Conservation (phyloP, 768 basidiomycete species). For the Gloeopeniophorella convolvens region DNA sequence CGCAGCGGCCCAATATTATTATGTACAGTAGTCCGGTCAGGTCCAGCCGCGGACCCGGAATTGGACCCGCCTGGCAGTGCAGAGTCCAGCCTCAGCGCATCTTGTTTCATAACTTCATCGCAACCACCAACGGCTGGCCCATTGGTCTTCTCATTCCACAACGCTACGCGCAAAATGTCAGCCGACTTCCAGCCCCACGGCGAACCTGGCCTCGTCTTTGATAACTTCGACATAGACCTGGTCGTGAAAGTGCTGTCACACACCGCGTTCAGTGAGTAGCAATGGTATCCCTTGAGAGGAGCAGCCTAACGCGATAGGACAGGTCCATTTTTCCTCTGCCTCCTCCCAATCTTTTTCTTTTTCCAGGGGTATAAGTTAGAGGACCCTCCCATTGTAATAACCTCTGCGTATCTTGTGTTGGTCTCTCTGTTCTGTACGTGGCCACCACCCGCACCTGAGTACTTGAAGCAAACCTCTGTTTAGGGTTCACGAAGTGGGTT, state of each 20-base stretch:
- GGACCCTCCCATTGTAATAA: conserved; percentile 46
- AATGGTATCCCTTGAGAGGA: neutral
- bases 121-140: too few species aligned
- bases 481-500: conserved; percentile 61
- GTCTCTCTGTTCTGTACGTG: conserved; percentile 65
- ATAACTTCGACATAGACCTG: conserved; percentile 69
- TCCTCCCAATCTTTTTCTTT: conserved; percentile 71
- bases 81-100: too few species aligned
- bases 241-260: conserved; percentile 71
- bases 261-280: conserved; percentile 70
- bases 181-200: neutral
- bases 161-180: conserved; percentile 1
- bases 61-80: too few species aligned
- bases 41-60: too few species aligned
- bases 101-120: too few species aligned
- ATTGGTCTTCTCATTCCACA: neutral
- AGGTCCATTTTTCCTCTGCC: conserved; percentile 83
- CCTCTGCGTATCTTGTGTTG: conserved; percentile 48
- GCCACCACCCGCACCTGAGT: neutral
- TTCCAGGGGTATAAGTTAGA: conserved; percentile 55
- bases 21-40: too few species aligned
- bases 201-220: conserved; percentile 43
- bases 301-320: neutral
- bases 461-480: conserved; percentile 4
- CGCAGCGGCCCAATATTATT: neutral